Percentiles rank a stretch among this genome's conserved stretches.
phyloP scores from a whole-genome alignment of 169 alveolate species.

The Theileria annulata region DNA sequence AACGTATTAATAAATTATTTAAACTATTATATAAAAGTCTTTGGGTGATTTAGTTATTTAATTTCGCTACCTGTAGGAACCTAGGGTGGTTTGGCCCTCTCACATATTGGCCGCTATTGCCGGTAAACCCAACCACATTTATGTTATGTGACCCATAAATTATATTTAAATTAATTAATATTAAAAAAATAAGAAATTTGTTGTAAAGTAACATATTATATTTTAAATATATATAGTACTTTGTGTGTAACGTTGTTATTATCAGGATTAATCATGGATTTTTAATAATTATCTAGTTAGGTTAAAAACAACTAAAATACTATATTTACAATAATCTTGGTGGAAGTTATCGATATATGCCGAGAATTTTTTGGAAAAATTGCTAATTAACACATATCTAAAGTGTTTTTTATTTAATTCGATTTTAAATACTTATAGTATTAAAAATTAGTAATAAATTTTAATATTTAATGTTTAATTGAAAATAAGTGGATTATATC shows the following conservation, averaged over 20 bases:
- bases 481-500: neutral
- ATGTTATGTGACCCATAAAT: neutral
- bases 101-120: neutral
- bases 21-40: neutral
- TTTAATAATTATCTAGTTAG: neutral
- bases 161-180: neutral
- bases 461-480: too few relatives aligned
- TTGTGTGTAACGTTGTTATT: conserved; percentile 1
- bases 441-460: too few relatives aligned
- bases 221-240: neutral
- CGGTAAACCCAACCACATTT: neutral
- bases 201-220: neutral
- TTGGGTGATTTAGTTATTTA: neutral
- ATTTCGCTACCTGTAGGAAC: conserved; percentile 1
- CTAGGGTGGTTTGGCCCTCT: neutral
- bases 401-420: neutral
- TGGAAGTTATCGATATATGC: neutral
- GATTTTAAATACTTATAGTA: too few relatives aligned
- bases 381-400: neutral
- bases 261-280: neutral
- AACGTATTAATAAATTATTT: neutral
- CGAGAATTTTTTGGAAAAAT: neutral
- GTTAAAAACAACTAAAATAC: neutral
- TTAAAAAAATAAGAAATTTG: neutral
- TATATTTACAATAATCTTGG: neutral